Evolutionary conservation across 345 rosid species (phyloP), one percentile per base, ranked within the genome.

Genomic region (Salix brachista): DNA sequence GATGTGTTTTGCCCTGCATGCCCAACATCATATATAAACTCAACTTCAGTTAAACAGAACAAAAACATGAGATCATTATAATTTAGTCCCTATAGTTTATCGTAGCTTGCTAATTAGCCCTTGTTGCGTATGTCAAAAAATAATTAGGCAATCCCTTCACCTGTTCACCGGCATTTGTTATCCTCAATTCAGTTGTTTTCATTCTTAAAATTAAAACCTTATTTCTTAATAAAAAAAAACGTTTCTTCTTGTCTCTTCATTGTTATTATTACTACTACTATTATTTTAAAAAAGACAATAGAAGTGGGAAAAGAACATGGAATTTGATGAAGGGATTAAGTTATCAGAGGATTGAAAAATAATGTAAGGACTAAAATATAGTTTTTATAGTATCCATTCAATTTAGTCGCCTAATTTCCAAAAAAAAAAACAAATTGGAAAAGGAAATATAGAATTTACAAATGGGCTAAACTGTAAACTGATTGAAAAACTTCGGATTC

Each of bases 1-100:
- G 75, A 77, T 16, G 65, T 6, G 48, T 73, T 75, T 79, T 74
- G 82, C 30, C 78, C 81, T 78, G 37, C 37, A 34, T 34, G 21
- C 23, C 30, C 67, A 58, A 21, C 21, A 36, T 23, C 11, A 37
- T 36, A 34, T 4, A 34, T 34, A 34, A 34, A 34, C 37, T 34
- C 37, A 34, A 5, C 37, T 34, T 34, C 37, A 34, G 37, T 34
- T 34, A 34, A 34, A 34, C 6, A 34, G 37, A 54, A 32, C n/a
- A 18, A 48, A 52, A 46, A 4, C 23, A 52, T 70, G 14, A 21
- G 30, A 2, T 2, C 19, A 69, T 16, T 41, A 44, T 28, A 25
- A 44, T 25, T 19, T 52, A 7, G 58, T 52, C 58, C 58, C 23
- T 6, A 5, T 52, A 52, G 58, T 19, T 19, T 52, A 52, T 19